These are phyloP conservation scores for Lathyrus aphaca DNA, from an alignment of 306 rosid species.

Conservation along the genomic window DNA sequence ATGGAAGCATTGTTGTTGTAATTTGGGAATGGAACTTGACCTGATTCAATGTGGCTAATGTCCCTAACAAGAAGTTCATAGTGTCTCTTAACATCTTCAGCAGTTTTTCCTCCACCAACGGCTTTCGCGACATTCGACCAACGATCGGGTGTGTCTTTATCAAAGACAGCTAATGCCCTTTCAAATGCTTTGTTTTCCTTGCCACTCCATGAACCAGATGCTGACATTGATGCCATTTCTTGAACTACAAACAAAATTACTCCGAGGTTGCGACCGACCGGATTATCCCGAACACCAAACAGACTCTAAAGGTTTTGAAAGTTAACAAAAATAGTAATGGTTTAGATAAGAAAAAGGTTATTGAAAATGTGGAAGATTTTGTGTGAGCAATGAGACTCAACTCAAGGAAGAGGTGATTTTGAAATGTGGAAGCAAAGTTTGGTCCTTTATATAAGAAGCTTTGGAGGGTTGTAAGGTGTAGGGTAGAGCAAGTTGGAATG, in stretches of 20 bases:
- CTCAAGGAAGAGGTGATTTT: slow-evolving; percentile 42
- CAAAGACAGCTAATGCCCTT: slow-evolving; percentile 80
- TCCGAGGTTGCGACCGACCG: no score
- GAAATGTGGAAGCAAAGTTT: slow-evolving; percentile 41
- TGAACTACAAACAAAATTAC: neutral
- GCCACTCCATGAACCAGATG: slow-evolving; percentile 74
- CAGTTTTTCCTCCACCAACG: slow-evolving; percentile 67
- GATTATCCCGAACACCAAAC: neutral
- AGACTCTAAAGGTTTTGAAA: neutral
- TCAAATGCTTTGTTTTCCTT: slow-evolving; percentile 91
- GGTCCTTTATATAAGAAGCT: slow-evolving; percentile 62
- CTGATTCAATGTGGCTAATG: slow-evolving; percentile 74
- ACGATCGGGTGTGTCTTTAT: slow-evolving; percentile 90
- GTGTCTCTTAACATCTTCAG: slow-evolving; percentile 82
- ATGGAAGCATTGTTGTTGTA: slow-evolving; percentile 52
- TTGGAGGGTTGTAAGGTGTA: slow-evolving; percentile 37
- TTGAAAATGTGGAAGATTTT: slow-evolving; percentile 6
- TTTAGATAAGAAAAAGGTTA: neutral
- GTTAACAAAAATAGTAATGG: neutral
- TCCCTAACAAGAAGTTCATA: slow-evolving; percentile 74
- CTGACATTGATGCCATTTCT: slow-evolving; percentile 72
- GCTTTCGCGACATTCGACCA: slow-evolving; percentile 85
- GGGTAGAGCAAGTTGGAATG: slow-evolving; percentile 59
- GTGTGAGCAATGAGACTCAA: slow-evolving; percentile 33
- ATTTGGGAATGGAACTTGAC: slow-evolving; percentile 71